phyloP scores from a whole-genome alignment of 1,284 basidiomycete genomes.

The Takashimella tepidaria region DNA sequence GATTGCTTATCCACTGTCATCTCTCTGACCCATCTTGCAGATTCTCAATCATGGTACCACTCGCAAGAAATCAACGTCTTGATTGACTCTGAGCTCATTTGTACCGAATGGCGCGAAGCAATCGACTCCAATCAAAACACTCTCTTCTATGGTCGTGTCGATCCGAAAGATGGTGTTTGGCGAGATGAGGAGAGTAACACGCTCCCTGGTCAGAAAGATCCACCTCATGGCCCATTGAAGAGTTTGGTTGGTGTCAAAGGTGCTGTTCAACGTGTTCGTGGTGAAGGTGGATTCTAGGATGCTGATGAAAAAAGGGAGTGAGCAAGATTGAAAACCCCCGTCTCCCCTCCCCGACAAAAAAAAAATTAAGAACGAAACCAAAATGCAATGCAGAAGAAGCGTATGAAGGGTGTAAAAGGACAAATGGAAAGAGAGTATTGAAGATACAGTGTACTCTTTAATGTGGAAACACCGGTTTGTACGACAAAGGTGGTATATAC shows the following conservation, averaged over 20 bases:
- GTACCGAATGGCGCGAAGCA: constrained; percentile 58
- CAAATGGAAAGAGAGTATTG: background rate
- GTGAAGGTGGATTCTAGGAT: constrained; percentile 30
- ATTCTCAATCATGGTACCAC: constrained; percentile 69
- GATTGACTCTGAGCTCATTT: constrained; percentile 59
- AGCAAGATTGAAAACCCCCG: too few species aligned
- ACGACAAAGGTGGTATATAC: too few species aligned
- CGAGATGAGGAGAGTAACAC: constrained; percentile 17
- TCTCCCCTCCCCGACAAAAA: too few species aligned
- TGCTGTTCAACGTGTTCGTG: constrained; percentile 25
- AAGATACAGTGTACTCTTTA: background rate
- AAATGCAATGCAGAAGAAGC: background rate
- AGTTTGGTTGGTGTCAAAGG: constrained; percentile 28
- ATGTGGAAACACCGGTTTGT: too few species aligned
- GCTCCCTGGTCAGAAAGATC: constrained; percentile 15
- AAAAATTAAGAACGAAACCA: background rate
- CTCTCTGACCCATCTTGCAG: too few species aligned
- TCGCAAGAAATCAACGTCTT: constrained; percentile 69
- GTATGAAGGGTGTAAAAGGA: background rate
- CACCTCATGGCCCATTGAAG: constrained; percentile 22
- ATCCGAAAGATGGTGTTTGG: constrained; percentile 20
- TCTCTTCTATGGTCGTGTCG: constrained; percentile 53
- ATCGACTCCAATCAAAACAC: constrained; percentile 64
- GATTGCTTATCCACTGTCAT: background rate
- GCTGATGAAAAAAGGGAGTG: too few species aligned